Conservation (phyloP, 768 basidiomycete genomes). For the Mycena filopes region DNA sequence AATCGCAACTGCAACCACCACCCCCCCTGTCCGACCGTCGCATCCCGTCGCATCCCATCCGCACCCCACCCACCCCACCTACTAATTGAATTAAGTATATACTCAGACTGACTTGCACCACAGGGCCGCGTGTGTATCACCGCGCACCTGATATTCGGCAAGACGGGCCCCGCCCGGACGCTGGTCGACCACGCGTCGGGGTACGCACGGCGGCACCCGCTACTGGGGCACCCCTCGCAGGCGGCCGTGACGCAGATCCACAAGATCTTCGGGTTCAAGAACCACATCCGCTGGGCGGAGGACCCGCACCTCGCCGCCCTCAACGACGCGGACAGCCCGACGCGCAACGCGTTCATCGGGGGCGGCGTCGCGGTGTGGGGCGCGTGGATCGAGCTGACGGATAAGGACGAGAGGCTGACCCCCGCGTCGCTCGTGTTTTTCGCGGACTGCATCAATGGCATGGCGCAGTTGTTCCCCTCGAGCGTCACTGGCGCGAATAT, state of each 20-base stretch:
- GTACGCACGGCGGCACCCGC: slow-evolving; percentile 66
- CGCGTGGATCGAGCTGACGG: slow-evolving; percentile 63
- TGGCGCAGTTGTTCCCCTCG: slow-evolving; percentile 57
- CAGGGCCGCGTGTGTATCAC: slow-evolving; percentile 58
- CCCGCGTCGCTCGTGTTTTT: slow-evolving; percentile 65
- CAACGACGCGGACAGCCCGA: slow-evolving; percentile 50
- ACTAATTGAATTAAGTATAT: no score
- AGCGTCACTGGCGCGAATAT: slow-evolving; percentile 49
- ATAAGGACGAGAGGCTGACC: slow-evolving; percentile 55
- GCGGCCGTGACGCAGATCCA: slow-evolving; percentile 38
- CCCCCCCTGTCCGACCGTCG: no score
- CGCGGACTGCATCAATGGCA: slow-evolving; percentile 61
- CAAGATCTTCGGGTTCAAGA: slow-evolving; percentile 46
- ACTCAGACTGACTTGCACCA: background rate
- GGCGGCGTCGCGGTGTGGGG: slow-evolving; percentile 68
- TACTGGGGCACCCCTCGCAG: slow-evolving; percentile 62
- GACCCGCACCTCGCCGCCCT: slow-evolving; percentile 52
- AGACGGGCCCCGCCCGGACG: slow-evolving; percentile 48
- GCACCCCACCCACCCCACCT: no score
- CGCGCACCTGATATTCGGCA: slow-evolving; percentile 66
- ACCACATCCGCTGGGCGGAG: slow-evolving; percentile 46
- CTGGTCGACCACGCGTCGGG: slow-evolving; percentile 57
- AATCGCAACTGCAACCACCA: no score
- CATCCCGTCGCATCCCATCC: no score
- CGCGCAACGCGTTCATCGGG: slow-evolving; percentile 55